phyloP scores from a whole-genome alignment of 257 asterid species.

The Primulina huaijiensis region DNA sequence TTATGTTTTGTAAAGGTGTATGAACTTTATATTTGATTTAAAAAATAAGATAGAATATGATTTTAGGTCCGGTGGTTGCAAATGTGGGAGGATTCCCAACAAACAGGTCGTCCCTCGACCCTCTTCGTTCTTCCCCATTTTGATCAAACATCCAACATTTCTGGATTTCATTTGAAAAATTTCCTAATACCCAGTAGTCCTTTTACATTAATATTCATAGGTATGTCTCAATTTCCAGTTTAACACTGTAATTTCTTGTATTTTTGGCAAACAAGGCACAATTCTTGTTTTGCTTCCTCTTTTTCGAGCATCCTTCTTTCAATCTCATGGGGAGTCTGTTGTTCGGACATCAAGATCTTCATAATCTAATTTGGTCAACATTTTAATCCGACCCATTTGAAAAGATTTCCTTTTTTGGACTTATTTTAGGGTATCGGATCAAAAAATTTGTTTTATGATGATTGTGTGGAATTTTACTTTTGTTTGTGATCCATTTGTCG shows the following conservation, averaged over 20 bases:
- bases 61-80: no score
- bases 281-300: slow-evolving; percentile 28
- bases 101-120: no score
- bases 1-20: no score
- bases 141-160: no score
- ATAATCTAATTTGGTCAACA: neutral
- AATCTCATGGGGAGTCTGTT: slow-evolving; percentile 12
- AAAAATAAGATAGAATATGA: no score
- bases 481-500: slow-evolving; percentile 17
- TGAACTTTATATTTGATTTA: no score
- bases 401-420: slow-evolving; percentile 15
- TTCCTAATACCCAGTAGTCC: neutral
- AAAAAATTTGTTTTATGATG: slow-evolving; percentile 19
- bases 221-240: slow-evolving; percentile 21
- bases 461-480: slow-evolving; percentile 4
- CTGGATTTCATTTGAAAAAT: no score
- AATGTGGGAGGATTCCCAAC: no score
- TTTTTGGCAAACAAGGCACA: slow-evolving; percentile 5
- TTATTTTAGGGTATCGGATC: neutral
- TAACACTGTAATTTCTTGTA: slow-evolving; percentile 1
- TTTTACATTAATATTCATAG: slow-evolving; percentile 9
- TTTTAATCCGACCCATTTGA: neutral
- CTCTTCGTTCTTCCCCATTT: no score
- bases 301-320: neutral
- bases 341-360: slow-evolving; percentile 18